Conservation (phyloP, 352 stramenopile species). For the Globisporangium solare region DNA sequence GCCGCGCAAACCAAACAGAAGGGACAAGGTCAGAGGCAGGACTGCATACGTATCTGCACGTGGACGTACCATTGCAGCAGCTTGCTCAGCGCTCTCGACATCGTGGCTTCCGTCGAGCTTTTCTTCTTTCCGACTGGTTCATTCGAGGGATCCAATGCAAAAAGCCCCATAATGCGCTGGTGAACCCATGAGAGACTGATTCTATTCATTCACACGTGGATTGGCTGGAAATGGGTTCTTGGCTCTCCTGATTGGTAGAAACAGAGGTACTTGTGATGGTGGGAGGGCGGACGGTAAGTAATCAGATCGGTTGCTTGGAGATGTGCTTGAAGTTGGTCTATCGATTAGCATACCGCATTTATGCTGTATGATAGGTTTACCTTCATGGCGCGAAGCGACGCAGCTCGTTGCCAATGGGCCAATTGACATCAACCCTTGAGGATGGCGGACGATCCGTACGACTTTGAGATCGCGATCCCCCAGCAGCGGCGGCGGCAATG, state of each 20-base stretch:
- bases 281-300: neutral
- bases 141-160: neutral
- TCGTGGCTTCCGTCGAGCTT: conserved; percentile 1
- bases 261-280: neutral
- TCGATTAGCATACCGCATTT: neutral
- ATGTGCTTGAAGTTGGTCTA: conserved; percentile 2
- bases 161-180: neutral
- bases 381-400: conserved; percentile 4
- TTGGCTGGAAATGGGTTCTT: no score
- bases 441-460: conserved; percentile 25
- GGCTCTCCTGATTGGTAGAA: neutral
- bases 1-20: neutral
- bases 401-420: no score
- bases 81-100: conserved; percentile 23
- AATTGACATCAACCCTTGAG: neutral
- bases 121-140: neutral
- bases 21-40: neutral
- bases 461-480: conserved; percentile 24
- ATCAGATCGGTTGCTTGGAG: conserved; percentile 4
- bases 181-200: neutral
- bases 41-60: neutral
- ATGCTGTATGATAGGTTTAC: conserved; percentile 5
- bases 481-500: neutral
- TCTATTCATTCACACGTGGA: no score
- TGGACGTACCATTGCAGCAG: conserved; percentile 18